A percentile compares a stretch with the other conserved stretches of the same genome.
phyloP scores from a whole-genome alignment of 2,329 filamentous ascomycete genomes.

The Sporothrix euskadiensis region DNA sequence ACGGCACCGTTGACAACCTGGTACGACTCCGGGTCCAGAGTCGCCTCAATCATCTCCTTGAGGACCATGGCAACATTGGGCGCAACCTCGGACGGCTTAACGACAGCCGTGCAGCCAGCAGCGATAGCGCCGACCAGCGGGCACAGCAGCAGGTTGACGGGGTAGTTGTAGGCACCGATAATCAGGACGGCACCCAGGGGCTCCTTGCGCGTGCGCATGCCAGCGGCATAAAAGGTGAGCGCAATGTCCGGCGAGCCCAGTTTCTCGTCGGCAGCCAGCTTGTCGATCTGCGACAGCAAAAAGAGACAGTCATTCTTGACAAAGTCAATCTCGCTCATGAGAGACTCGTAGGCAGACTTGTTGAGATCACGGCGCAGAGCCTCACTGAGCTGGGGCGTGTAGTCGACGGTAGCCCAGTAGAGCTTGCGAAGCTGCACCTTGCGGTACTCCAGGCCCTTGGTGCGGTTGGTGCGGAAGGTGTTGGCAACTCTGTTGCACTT shows the following conservation, averaged over 20 bases:
- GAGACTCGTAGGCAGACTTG: constrained; percentile 74
- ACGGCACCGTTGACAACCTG: constrained; percentile 77
- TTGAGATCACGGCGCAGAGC: constrained; percentile 76
- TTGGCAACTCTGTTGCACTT: constrained; percentile 62
- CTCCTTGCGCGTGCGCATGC: constrained; percentile 78
- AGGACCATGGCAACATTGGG: constrained; percentile 75
- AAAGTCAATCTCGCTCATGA: constrained; percentile 75
- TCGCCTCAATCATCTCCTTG: constrained; percentile 72
- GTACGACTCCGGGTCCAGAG: constrained; percentile 77
- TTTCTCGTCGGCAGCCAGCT: constrained; percentile 80
- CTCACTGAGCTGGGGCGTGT: constrained; percentile 68
- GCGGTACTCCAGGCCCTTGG: constrained; percentile 78
- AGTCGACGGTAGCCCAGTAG: constrained; percentile 89
- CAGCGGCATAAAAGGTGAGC: constrained; percentile 66
- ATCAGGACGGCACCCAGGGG: constrained; percentile 80
- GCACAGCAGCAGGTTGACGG: constrained; percentile 74
- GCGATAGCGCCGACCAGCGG: constrained; percentile 88
- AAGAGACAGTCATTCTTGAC: constrained; percentile 78
- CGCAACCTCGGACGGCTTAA: constrained; percentile 88
- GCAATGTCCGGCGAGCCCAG: constrained; percentile 63
- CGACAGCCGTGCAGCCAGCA: constrained; percentile 82
- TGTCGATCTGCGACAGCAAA: constrained; percentile 72
- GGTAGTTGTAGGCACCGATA: constrained; percentile 94
- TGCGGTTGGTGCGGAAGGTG: constrained; percentile 77
- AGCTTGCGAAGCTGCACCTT: constrained; percentile 86